phyloP scores from a whole-genome alignment of 163 green algal species.

The Prototheca wickerhamii region DNA sequence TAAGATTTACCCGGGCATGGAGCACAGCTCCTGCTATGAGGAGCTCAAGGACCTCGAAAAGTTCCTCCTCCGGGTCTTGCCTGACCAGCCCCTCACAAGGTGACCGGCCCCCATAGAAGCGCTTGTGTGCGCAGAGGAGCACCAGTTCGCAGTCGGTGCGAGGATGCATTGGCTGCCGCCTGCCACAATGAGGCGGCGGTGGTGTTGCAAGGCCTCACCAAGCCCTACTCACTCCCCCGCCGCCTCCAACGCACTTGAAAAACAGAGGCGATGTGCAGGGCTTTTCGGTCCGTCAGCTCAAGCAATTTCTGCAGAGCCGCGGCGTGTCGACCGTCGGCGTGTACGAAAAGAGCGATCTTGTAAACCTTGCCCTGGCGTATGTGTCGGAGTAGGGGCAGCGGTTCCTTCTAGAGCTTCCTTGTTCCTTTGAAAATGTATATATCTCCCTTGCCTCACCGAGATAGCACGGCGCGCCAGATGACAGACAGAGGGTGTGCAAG shows the following conservation, averaged over 20 bases:
- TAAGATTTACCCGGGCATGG: conserved; percentile 32
- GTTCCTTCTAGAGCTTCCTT: background rate
- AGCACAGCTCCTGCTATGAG: conserved; percentile 26
- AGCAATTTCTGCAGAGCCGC: background rate
- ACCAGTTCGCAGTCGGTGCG: background rate
- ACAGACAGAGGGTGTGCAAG: too few species aligned
- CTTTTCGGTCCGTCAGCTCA: conserved; percentile 4
- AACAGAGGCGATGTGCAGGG: conserved; percentile 2
- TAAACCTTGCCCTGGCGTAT: background rate
- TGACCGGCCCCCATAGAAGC: background rate
- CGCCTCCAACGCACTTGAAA: background rate
- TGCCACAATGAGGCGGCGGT: background rate
- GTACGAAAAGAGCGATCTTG: conserved; percentile 9
- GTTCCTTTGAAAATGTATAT: background rate
- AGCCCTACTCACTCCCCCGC: background rate
- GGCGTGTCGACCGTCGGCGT: conserved; percentile 1
- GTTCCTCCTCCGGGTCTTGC: conserved; percentile 14
- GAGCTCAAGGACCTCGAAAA: conserved; percentile 27
- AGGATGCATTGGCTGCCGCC: background rate
- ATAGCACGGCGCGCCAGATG: too few species aligned
- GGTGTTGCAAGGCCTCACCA: background rate
- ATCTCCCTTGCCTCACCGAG: too few species aligned
- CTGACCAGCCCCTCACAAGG: background rate
- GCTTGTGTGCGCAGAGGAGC: background rate
- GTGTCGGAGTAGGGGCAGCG: background rate